Conservation (phyloP, 2,329 filamentous ascomycete genomes). For the Colletotrichum higginsianum region DNA sequence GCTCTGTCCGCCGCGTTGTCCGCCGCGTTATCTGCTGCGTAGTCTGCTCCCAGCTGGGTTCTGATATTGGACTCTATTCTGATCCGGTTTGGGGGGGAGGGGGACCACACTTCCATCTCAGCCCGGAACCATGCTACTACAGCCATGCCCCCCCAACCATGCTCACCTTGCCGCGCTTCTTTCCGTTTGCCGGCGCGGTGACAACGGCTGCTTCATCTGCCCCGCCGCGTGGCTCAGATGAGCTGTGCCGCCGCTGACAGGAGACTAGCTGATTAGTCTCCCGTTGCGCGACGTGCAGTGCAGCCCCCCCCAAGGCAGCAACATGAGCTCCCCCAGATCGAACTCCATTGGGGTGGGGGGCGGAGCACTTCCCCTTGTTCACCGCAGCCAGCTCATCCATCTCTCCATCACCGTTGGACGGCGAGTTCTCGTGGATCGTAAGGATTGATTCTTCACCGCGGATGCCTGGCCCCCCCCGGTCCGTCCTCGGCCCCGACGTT, state of each 20-base stretch:
- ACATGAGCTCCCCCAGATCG: background rate
- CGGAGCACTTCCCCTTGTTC: background rate
- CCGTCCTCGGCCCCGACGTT: constrained; percentile 1
- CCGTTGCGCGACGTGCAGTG: too few species aligned
- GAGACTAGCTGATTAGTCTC: too few species aligned
- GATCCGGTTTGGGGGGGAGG: background rate
- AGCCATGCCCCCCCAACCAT: background rate
- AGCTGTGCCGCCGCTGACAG: constrained; percentile 8
- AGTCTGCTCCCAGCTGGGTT: too few species aligned
- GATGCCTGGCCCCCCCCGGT: background rate
- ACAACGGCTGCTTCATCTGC: constrained; percentile 9
- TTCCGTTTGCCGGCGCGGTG: background rate
- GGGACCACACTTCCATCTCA: background rate
- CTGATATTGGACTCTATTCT: too few species aligned
- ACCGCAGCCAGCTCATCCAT: background rate
- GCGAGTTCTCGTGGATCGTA: background rate
- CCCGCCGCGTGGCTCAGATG: constrained; percentile 19
- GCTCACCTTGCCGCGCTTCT: constrained; percentile 2
- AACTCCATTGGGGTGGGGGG: background rate
- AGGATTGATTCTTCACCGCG: background rate
- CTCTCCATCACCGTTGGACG: background rate
- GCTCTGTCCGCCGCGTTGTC: too few species aligned
- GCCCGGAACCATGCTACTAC: background rate
- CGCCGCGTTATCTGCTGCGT: too few species aligned
- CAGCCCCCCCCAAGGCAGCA: too few species aligned